Conservation (phyloP, 805 yeast species). For the Blastobotrys americana region DNA sequence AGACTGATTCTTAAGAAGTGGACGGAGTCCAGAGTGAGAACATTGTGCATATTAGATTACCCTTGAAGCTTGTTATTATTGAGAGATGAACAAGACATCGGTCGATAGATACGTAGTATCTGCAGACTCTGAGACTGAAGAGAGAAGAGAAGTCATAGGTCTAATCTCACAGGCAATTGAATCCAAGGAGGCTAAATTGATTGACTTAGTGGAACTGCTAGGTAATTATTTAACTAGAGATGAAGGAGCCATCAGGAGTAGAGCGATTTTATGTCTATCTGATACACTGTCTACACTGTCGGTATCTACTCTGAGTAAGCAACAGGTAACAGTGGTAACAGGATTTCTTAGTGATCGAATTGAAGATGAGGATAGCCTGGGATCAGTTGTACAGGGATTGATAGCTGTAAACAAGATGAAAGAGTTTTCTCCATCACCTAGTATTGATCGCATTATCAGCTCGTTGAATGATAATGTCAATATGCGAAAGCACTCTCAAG, state of each 20-base stretch:
- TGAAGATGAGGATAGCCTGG: conserved; percentile 52
- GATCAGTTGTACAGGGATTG: conserved; percentile 50
- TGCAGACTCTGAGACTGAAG: conserved; percentile 30
- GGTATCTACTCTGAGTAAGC: conserved; percentile 29
- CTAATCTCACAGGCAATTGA: conserved; percentile 19
- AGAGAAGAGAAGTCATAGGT: conserved; percentile 8
- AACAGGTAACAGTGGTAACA: conserved; percentile 30
- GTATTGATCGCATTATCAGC: conserved; percentile 29
- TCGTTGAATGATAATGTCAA: conserved; percentile 29
- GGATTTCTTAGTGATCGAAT: conserved; percentile 59
- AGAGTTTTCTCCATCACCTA: conserved; percentile 35
- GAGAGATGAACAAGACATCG: conserved; percentile 16
- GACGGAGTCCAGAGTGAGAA: too few species aligned
- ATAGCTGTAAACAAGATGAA: conserved; percentile 44
- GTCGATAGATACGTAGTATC: conserved; percentile 38
- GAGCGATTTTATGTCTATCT: conserved; percentile 40
- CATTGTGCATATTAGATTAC: too few species aligned
- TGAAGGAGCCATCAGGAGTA: conserved; percentile 41
- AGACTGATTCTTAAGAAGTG: not conserved
- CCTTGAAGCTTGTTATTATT: not conserved
- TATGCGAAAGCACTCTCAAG: conserved; percentile 26
- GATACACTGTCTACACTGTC: conserved; percentile 31
- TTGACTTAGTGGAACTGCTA: conserved; percentile 49
- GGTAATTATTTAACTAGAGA: conserved; percentile 61
- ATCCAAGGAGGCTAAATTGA: conserved; percentile 31